Percentiles rank a stretch among this genome's conserved stretches.
These are phyloP conservation scores for Zasmidium cellare DNA, from an alignment of 2,329 filamentous ascomycete genomes.

Conservation along the genomic window DNA sequence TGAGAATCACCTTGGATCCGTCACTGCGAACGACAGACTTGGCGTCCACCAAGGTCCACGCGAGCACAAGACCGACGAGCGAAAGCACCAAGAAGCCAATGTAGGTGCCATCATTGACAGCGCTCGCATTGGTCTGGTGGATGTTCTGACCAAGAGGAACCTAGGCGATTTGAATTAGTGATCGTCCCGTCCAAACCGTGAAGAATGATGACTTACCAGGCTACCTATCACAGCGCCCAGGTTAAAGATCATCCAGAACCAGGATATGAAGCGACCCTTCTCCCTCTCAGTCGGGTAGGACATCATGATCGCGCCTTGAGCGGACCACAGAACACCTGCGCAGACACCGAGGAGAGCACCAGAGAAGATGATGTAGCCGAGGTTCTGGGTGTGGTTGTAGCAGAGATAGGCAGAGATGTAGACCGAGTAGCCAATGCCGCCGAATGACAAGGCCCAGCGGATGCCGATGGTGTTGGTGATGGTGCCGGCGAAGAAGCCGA, in stretches of 20 bases:
- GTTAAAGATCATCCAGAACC: constrained; percentile 97
- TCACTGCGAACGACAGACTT: constrained; percentile 72
- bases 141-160: constrained; percentile 75
- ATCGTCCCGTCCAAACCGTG: not conserved
- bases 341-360: constrained; percentile 76
- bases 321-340: constrained; percentile 78
- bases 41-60: constrained; percentile 70
- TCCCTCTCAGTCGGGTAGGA: constrained; percentile 77
- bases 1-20: constrained; percentile 76
- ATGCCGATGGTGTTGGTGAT: constrained; percentile 76
- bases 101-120: constrained; percentile 77
- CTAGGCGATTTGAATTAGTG: constrained; percentile 31
- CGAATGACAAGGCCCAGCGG: constrained; percentile 66
- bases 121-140: constrained; percentile 51
- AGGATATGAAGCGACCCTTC: constrained; percentile 86
- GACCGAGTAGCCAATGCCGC: constrained; percentile 74
- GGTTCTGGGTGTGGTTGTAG: constrained; percentile 67
- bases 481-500: constrained; percentile 67
- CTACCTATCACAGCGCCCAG: constrained; percentile 84
- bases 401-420: constrained; percentile 70
- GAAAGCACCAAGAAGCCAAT: constrained; percentile 86
- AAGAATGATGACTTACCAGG: constrained; percentile 48
- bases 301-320: constrained; percentile 86
- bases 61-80: constrained; percentile 67
- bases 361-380: constrained; percentile 73